A percentile compares a stretch with the other conserved stretches of the same genome.
phyloP scores from a whole-genome alignment of 352 stramenopile genomes.

The Phytophthora gonapodyides region DNA sequence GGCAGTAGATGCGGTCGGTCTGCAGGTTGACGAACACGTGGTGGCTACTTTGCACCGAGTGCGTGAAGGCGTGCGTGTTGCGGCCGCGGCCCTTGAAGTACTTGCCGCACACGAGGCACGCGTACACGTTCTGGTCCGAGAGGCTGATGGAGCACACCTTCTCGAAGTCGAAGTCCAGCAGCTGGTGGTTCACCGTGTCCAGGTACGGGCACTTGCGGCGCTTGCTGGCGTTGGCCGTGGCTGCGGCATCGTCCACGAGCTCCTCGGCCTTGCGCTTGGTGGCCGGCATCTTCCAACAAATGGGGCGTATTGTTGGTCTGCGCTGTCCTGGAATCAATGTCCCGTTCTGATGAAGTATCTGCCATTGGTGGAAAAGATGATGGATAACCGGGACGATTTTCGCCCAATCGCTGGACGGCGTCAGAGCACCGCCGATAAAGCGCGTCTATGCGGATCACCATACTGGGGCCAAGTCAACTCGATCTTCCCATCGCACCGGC shows the following conservation, averaged over 20 bases:
- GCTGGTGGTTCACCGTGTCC: slow-evolving; percentile 97
- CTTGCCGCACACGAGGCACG: slow-evolving; percentile 98
- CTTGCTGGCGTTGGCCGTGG: slow-evolving; percentile 33
- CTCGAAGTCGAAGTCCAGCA: slow-evolving; percentile 99
- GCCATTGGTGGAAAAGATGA: slow-evolving; percentile 30
- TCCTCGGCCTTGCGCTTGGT: slow-evolving; percentile 62
- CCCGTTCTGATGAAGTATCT: background rate
- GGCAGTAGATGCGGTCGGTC: slow-evolving; percentile 95
- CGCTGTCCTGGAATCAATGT: slow-evolving; percentile 12
- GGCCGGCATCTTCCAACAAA: too few relatives aligned
- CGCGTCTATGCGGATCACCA: slow-evolving; percentile 15
- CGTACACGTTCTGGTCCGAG: slow-evolving; percentile 98
- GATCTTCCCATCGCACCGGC: slow-evolving; percentile 27
- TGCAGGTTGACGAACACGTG: slow-evolving; percentile 98
- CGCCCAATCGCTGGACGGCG: slow-evolving; percentile 13
- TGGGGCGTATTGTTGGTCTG: background rate
- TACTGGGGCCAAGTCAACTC: slow-evolving; percentile 18
- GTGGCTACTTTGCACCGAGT: slow-evolving; percentile 96
- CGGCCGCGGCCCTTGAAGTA: slow-evolving; percentile 96
- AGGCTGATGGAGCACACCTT: slow-evolving; percentile 97
- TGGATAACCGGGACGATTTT: slow-evolving; percentile 22
- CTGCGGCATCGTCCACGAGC: slow-evolving; percentile 11
- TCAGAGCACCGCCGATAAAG: slow-evolving; percentile 4
- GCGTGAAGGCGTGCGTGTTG: slow-evolving; percentile 96
- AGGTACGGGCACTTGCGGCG: slow-evolving; percentile 97